Evolutionary conservation across 768 basidiomycete genomes (phyloP).

Genomic region (Coprinellus aureogranulatus): DNA sequence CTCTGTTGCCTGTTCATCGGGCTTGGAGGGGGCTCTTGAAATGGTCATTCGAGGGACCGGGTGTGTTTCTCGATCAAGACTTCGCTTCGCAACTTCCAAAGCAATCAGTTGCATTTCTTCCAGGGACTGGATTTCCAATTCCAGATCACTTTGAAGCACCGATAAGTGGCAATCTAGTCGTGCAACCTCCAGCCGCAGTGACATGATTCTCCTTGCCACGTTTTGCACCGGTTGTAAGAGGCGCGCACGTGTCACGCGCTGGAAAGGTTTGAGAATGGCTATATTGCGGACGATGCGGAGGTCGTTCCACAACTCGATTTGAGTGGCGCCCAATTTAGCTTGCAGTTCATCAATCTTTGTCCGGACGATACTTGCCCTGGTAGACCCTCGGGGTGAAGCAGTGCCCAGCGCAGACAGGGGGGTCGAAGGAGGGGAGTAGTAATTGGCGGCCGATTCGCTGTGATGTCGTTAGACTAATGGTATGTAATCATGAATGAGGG

Average conservation of each 20-base stretch:
- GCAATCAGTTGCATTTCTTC: conserved; percentile 67
- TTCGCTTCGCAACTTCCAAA: conserved; percentile 67
- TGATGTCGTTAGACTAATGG: background rate
- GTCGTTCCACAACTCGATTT: conserved; percentile 62
- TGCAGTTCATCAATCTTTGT: conserved; percentile 67
- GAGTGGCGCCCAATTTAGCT: conserved; percentile 47
- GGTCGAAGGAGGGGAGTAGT: background rate
- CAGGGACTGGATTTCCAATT: conserved; percentile 66
- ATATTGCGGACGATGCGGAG: conserved; percentile 79
- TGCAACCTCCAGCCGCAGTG: conserved; percentile 68
- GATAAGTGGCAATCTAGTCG: conserved; percentile 73
- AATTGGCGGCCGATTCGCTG: too few relatives aligned
- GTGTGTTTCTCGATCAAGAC: conserved; percentile 45
- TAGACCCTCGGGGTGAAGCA: conserved; percentile 33
- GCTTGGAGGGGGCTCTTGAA: conserved; percentile 32
- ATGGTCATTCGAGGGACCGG: conserved; percentile 37
- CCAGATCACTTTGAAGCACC: conserved; percentile 73
- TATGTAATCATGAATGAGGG: conserved; percentile 7
- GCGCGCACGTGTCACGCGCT: conserved; percentile 75
- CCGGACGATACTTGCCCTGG: conserved; percentile 57
- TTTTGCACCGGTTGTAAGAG: conserved; percentile 57
- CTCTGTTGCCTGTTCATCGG: conserved; percentile 12
- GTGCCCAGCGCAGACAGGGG: conserved; percentile 2
- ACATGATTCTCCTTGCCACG: conserved; percentile 55
- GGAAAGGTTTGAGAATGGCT: conserved; percentile 84